Evolutionary conservation across 2,329 filamentous ascomycete genomes (phyloP).

Genomic region (Tolypocladium paradoxum): DNA sequence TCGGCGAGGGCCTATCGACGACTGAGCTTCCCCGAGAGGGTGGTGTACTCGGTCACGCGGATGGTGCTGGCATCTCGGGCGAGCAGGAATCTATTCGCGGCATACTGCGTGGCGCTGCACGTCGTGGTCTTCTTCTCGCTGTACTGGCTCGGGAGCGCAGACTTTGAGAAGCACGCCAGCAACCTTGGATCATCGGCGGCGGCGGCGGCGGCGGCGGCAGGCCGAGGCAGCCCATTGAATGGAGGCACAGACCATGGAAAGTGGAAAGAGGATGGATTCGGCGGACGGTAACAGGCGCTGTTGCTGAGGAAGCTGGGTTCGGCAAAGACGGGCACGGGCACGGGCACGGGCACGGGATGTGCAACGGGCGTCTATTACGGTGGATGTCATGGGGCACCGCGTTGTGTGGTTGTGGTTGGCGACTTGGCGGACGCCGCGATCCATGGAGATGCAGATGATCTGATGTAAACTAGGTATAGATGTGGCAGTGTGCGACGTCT

Average conservation of each 20-base stretch:
- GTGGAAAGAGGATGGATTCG: conserved; percentile 56
- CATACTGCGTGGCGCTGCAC: conserved; percentile 83
- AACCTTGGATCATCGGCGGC: conserved; percentile 39
- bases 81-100: conserved; percentile 87
- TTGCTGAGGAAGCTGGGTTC: not conserved
- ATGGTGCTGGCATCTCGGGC: conserved; percentile 84
- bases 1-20: conserved; percentile 81
- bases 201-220: conserved; percentile 33
- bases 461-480: not conserved
- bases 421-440: not conserved
- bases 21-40: conserved; percentile 83
- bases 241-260: conserved; percentile 19
- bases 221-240: conserved; percentile 19
- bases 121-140: conserved; percentile 77
- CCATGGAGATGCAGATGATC: not conserved
- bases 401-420: not conserved
- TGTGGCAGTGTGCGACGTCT: not conserved
- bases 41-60: conserved; percentile 81
- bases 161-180: conserved; percentile 52
- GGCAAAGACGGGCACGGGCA: not conserved
- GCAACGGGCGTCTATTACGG: not conserved
- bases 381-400: not conserved
- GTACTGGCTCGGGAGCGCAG: conserved; percentile 67
- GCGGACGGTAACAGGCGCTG: conserved; percentile 16
- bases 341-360: not conserved